Conservation (phyloP, 495 filamentous ascomycete genomes). For the Hamigera avellanea region DNA sequence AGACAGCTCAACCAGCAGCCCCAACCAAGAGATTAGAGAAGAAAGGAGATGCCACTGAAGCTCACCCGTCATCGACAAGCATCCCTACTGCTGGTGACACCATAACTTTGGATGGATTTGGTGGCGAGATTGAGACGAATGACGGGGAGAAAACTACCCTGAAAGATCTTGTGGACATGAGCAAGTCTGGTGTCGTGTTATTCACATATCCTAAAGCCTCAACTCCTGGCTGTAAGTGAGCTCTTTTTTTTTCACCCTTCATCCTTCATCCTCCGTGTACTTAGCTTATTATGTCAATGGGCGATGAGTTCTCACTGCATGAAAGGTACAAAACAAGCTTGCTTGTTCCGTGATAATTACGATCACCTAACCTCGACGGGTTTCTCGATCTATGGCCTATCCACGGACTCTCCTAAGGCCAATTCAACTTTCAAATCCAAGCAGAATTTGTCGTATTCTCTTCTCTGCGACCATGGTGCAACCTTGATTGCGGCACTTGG, state of each 20-base stretch:
- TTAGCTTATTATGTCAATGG: too few relatives aligned
- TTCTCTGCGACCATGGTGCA: constrained; percentile 69
- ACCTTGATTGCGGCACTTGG: constrained; percentile 66
- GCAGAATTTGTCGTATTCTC: constrained; percentile 75
- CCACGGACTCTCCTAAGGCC: constrained; percentile 70
- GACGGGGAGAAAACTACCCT: constrained; percentile 70
- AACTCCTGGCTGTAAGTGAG: constrained; percentile 81
- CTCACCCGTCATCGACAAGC: constrained; percentile 10
- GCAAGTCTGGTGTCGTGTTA: constrained; percentile 75
- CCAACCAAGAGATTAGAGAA: constrained; percentile 27
- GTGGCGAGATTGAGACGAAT: constrained; percentile 74
- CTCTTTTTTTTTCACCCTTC: background rate
- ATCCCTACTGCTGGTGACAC: constrained; percentile 36
- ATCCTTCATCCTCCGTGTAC: too few relatives aligned
- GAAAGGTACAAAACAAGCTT: constrained; percentile 82
- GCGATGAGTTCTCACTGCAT: constrained; percentile 1
- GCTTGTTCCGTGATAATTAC: constrained; percentile 80
- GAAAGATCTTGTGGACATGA: constrained; percentile 64
- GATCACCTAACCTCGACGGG: constrained; percentile 66
- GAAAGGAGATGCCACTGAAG: constrained; percentile 11
- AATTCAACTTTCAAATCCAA: constrained; percentile 87
- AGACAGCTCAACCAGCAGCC: constrained; percentile 33
- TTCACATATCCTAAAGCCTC: constrained; percentile 96
- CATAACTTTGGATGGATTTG: constrained; percentile 60
- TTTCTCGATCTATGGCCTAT: constrained; percentile 79